Evolutionary conservation across 1,284 basidiomycete species (phyloP), one percentile per base, ranked within the genome.

Genomic region (Baeospora myosura): DNA sequence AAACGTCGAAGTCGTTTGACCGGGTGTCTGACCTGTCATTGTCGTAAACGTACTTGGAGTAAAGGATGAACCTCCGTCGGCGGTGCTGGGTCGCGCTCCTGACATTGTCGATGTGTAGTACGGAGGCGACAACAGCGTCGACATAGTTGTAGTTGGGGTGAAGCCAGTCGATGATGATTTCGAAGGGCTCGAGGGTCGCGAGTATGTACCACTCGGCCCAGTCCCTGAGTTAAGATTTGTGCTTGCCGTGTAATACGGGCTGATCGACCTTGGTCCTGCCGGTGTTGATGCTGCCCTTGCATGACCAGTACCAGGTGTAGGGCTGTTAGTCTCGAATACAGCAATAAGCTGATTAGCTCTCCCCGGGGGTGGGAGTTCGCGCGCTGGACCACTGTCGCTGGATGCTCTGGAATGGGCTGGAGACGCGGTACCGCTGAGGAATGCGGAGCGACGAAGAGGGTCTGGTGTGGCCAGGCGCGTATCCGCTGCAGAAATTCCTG

Each of bases 301-400:
- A 53, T 81, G 78, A 10, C 66, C 57, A 7, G 63, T 51, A 26
- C 51, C 52, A 3, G 44, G 34, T 10, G 34, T 34, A 14, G 63
- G 60, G 31, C 58, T 64, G 33, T 69, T 74, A 23, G 79, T 72
- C 51, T 88, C 86, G 46, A 87, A 88, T 31, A 81, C 76, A 0
- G 85, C 82, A 32, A 84, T 82, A 31, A 88, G 68, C 44, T 83
- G 77, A 11, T 72, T 81, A 0, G 82, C 72, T 12, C 81, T 73
- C 24, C 76, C 74, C 5, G 74, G 76, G 31, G 63, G 66, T 16
- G 77, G 77, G 14, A 72, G 64, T 40, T 61, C 66, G 29, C 56
- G 60, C 42, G 55, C 69, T 5, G 62, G 53, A 16, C 60, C 62
- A 8, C 69, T 65, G 34, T 72, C 70, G 2, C 68, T 71, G 1